Conservation (phyloP, 164 flowering plant species). For the Aristolochia fimbriata region DNA sequence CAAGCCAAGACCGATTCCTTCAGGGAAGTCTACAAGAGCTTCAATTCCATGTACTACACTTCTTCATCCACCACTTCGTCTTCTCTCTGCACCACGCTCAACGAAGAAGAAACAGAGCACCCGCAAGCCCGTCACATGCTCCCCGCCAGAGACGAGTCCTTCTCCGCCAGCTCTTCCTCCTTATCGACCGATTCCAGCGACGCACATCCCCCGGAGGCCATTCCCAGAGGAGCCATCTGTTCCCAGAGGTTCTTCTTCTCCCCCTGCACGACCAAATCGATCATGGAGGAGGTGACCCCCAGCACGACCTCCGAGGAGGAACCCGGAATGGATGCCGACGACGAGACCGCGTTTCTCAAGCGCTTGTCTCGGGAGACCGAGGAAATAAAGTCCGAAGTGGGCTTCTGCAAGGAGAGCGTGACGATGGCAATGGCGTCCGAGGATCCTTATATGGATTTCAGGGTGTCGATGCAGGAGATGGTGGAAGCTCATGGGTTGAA, state of each 20-base stretch:
- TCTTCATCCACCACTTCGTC: slow-evolving; percentile 7
- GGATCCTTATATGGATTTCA: slow-evolving; percentile 56
- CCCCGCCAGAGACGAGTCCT: slow-evolving; percentile 1
- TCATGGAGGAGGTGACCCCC: slow-evolving; percentile 4
- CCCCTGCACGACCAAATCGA: slow-evolving; percentile 15
- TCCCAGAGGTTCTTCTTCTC: slow-evolving; percentile 13
- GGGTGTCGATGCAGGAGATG: slow-evolving; percentile 73
- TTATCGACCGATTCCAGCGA: slow-evolving; percentile 2
- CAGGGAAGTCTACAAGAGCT: slow-evolving; percentile 14
- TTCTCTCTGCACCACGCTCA: slow-evolving; percentile 4
- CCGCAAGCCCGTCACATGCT: neutral
- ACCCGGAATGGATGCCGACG: neutral
- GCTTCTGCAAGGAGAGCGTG: slow-evolving; percentile 29
- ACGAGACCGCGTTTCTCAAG: neutral
- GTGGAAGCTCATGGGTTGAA: slow-evolving; percentile 49
- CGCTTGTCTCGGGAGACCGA: slow-evolving; percentile 1
- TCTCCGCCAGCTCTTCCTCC: slow-evolving; percentile 6
- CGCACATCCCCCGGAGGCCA: neutral
- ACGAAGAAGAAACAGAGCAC: slow-evolving; percentile 5
- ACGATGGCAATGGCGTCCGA: slow-evolving; percentile 44
- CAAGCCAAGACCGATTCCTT: slow-evolving; percentile 13
- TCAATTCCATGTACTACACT: slow-evolving; percentile 8
- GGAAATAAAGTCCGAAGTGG: neutral
- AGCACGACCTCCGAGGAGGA: neutral
- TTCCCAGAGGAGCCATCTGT: slow-evolving; percentile 3